These are phyloP conservation scores for Pseudomonodictys pantanalensis DNA, from an alignment of 495 filamentous ascomycete genomes.

Conservation along the genomic window DNA sequence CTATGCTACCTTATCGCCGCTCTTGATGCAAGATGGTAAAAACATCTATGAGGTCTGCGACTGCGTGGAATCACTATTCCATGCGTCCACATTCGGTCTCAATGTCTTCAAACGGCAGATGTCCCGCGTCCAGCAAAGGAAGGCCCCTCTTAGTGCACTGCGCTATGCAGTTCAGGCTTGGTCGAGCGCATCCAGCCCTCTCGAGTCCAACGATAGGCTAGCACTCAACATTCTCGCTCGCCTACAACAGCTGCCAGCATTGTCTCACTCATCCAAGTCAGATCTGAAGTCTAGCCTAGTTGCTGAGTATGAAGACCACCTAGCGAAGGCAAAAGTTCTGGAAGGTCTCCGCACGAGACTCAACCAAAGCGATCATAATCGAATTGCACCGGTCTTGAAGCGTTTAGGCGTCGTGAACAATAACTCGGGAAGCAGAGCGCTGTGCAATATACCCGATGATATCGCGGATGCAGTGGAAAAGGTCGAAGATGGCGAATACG, in stretches of 20 bases:
- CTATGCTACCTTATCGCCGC: background rate
- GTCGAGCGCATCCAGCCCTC: background rate
- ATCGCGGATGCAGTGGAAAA: constrained; percentile 4
- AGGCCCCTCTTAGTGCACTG: background rate
- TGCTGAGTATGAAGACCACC: background rate
- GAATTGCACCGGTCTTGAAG: background rate
- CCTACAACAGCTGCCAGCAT: background rate
- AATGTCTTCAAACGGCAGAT: background rate
- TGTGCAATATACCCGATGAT: background rate
- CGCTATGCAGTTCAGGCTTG: background rate
- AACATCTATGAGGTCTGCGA: background rate
- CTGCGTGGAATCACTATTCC: background rate
- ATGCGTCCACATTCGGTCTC: background rate
- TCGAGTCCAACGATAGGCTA: background rate
- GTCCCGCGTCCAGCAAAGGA: background rate
- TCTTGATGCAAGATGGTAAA: background rate
- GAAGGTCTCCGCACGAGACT: background rate
- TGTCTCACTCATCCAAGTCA: background rate
- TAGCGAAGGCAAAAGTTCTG: background rate
- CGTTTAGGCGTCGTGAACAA: background rate
- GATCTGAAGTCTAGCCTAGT: background rate
- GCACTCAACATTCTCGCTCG: background rate
- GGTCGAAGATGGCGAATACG: background rate
- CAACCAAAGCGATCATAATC: background rate
- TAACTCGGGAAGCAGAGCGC: background rate